Percentiles rank a stretch among this genome's conserved stretches.
Conservation (phyloP, 208 protist genomes). For the Trichomonas tenax region DNA sequence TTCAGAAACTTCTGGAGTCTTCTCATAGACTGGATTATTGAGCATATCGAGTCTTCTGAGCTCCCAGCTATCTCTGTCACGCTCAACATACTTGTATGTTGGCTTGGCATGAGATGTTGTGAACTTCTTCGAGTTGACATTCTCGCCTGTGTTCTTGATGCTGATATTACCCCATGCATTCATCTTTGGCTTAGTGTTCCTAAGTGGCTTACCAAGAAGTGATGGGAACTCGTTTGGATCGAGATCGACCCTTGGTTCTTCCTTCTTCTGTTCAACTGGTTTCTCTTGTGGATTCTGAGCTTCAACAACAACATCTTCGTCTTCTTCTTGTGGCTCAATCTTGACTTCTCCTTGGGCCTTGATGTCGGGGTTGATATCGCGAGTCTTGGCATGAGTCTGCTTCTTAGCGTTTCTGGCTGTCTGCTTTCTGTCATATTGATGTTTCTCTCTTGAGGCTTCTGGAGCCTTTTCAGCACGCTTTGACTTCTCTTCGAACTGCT, state of each 20-base stretch:
- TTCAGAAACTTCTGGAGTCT: background rate
- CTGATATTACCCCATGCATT: background rate
- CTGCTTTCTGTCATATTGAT: background rate
- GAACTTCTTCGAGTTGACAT: background rate
- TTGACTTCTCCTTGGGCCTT: background rate
- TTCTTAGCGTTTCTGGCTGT: background rate
- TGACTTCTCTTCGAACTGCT: too few relatives aligned
- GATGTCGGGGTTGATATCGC: background rate
- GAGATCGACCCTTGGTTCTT: background rate
- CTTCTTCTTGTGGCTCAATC: background rate
- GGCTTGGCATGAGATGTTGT: background rate
- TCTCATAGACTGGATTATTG: background rate
- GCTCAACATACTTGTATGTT: background rate
- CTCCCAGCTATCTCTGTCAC: background rate
- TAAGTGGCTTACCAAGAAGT: background rate
- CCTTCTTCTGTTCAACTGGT: background rate
- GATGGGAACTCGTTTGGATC: background rate
- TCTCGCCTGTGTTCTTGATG: background rate
- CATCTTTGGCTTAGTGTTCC: background rate
- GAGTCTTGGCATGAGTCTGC: background rate
- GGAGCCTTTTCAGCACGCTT: too few relatives aligned
- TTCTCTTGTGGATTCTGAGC: background rate
- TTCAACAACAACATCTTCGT: background rate
- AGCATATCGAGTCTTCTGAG: background rate
- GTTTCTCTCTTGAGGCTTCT: background rate